These are phyloP conservation scores for Dryas alaskensis DNA, from an alignment of 306 rosid species.

Conservation along the genomic window DNA sequence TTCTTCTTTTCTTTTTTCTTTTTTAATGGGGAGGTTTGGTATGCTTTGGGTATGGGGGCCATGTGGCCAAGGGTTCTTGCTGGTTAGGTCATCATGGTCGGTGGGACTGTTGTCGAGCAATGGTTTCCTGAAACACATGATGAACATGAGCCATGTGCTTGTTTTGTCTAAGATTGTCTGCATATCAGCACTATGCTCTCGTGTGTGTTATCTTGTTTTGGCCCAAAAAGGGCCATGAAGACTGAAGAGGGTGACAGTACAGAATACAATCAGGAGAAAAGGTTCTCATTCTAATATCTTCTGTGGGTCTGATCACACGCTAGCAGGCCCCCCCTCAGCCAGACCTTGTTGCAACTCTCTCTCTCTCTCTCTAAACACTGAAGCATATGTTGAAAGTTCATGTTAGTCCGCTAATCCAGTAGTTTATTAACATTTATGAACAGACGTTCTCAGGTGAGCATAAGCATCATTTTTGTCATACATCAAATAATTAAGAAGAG, in stretches of 20 bases:
- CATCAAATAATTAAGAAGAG: too few species aligned
- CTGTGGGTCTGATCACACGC: conserved; percentile 6
- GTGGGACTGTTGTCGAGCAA: conserved; percentile 9
- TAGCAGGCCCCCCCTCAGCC: conserved; percentile 7
- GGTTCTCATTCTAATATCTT: not conserved
- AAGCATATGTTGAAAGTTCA: too few species aligned
- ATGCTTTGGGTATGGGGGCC: too few species aligned
- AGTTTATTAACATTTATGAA: too few species aligned
- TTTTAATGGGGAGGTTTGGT: not conserved
- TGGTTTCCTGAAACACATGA: conserved; percentile 1
- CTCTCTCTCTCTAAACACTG: too few species aligned
- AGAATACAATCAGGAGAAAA: not conserved
- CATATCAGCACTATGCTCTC: not conserved
- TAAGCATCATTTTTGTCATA: too few species aligned
- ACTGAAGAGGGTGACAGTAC: conserved; percentile 7
- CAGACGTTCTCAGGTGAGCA: too few species aligned
- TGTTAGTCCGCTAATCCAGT: too few species aligned
- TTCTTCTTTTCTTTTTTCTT: not conserved
- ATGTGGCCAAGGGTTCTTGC: not conserved
- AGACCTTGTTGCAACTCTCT: not conserved
- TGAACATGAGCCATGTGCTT: not conserved
- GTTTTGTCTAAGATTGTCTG: not conserved
- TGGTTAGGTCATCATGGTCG: not conserved
- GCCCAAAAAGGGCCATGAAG: not conserved
- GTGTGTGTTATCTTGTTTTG: not conserved